These are phyloP conservation scores for Gynostemma pentaphyllum DNA, from an alignment of 306 rosid genomes.

Conservation along the genomic window DNA sequence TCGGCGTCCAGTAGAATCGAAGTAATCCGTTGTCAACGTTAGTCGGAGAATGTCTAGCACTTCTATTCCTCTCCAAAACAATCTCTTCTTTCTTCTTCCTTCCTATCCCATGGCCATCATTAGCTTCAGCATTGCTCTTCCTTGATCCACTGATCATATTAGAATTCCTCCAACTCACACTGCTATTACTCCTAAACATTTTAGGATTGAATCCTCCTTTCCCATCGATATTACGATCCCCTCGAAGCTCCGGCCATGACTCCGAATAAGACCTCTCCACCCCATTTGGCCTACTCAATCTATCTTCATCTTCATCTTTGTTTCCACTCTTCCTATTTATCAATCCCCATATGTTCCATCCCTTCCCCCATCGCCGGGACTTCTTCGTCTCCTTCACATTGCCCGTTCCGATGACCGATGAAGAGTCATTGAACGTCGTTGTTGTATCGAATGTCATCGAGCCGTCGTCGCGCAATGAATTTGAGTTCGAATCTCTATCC, in stretches of 20 bases:
- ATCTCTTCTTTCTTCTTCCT: slow-evolving; percentile 61
- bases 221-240: slow-evolving; percentile 35
- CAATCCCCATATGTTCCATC: slow-evolving; percentile 85
- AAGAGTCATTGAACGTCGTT: slow-evolving; percentile 35
- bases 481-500: slow-evolving; percentile 59
- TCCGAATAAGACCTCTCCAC: slow-evolving; percentile 72
- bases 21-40: slow-evolving; percentile 62
- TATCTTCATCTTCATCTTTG: slow-evolving; percentile 69
- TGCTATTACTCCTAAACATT: slow-evolving; percentile 58
- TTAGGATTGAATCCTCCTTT: slow-evolving; percentile 49
- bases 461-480: slow-evolving; percentile 64
- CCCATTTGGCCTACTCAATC: slow-evolving; percentile 50
- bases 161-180: slow-evolving; percentile 14
- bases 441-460: slow-evolving; percentile 49
- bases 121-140: slow-evolving; percentile 27
- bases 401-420: slow-evolving; percentile 29
- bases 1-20: slow-evolving; percentile 66
- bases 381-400: slow-evolving; percentile 48
- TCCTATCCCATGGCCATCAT: slow-evolving; percentile 37
- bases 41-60: slow-evolving; percentile 77
- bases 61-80: slow-evolving; percentile 73
- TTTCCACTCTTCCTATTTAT: slow-evolving; percentile 54
- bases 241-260: slow-evolving; percentile 81
- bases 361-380: slow-evolving; percentile 72
- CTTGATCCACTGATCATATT: slow-evolving; percentile 43